phyloP scores from a whole-genome alignment of 352 stramenopile genomes.

The Pythium aquatile region DNA sequence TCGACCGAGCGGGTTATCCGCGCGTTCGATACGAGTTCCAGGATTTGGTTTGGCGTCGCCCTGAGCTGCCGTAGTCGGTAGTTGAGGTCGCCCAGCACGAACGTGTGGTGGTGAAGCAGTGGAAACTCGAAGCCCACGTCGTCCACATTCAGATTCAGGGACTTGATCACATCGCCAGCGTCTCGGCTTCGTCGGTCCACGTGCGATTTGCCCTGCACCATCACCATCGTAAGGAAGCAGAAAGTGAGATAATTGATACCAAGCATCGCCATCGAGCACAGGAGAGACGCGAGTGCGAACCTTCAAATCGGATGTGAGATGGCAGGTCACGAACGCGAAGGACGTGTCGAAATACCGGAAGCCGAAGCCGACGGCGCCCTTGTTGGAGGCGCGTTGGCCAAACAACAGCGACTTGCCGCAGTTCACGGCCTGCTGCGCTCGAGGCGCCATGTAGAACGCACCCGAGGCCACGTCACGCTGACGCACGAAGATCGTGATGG shows the following conservation, averaged over 20 bases:
- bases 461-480: conserved; percentile 62
- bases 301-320: conserved; percentile 88
- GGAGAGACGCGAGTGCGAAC: conserved; percentile 1
- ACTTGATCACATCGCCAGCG: conserved; percentile 66
- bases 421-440: conserved; percentile 69
- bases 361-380: conserved; percentile 85
- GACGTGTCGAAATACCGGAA: conserved; percentile 88
- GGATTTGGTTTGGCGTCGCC: conserved; percentile 49
- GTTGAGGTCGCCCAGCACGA: conserved; percentile 90
- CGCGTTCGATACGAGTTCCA: conserved; percentile 53
- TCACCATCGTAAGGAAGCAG: neutral
- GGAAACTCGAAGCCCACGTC: conserved; percentile 86
- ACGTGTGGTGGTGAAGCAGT: conserved; percentile 84
- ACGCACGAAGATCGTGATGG: conserved; percentile 86
- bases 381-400: conserved; percentile 79
- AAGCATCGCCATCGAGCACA: neutral
- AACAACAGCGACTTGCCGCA: conserved; percentile 77
- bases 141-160: conserved; percentile 77
- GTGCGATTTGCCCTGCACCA: conserved; percentile 60
- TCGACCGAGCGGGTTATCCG: conserved; percentile 11
- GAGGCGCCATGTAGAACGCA: conserved; percentile 81
- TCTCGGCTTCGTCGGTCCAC: conserved; percentile 75
- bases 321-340: conserved; percentile 85
- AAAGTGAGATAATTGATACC: neutral
- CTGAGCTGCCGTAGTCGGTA: conserved; percentile 74